Percentiles rank a stretch among this genome's conserved stretches.
phyloP scores from a whole-genome alignment of 352 stramenopile genomes.

The Pythium grandisporangium region DNA sequence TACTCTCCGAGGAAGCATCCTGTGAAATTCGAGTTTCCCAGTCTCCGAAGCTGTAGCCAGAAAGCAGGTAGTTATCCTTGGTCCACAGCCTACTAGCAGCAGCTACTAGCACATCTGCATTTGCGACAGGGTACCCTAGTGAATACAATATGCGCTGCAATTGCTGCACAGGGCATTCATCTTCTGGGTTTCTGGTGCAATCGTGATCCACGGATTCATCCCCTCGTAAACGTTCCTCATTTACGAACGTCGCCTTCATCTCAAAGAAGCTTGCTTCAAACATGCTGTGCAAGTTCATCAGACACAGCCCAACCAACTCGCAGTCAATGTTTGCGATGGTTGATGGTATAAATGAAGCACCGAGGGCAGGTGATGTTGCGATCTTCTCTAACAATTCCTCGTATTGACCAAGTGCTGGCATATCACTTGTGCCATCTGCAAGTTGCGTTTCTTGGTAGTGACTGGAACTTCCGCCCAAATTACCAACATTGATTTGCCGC shows the following conservation, averaged over 20 bases:
- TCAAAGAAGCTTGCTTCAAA: slow-evolving; percentile 23
- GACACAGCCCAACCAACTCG: slow-evolving; percentile 37
- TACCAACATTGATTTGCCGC: background rate
- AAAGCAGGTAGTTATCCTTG: slow-evolving; percentile 23
- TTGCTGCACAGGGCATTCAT: slow-evolving; percentile 4
- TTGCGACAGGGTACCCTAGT: slow-evolving; percentile 30
- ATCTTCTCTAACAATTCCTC: slow-evolving; percentile 6
- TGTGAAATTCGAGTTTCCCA: slow-evolving; percentile 18
- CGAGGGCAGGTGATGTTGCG: slow-evolving; percentile 2
- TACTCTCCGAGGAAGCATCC: no score
- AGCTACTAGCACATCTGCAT: slow-evolving; percentile 19
- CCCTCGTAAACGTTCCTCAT: background rate
- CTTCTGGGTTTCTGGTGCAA: slow-evolving; percentile 2
- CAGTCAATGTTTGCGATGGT: slow-evolving; percentile 7
- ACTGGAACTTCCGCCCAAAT: background rate
- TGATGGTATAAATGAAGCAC: slow-evolving; percentile 2
- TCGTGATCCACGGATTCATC: background rate
- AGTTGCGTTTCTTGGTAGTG: background rate
- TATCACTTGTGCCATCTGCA: no score
- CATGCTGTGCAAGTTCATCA: slow-evolving; percentile 60
- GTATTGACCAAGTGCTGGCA: no score
- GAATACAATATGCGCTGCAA: slow-evolving; percentile 25
- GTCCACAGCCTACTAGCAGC: slow-evolving; percentile 9
- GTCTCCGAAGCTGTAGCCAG: slow-evolving; percentile 26
- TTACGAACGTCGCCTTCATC: slow-evolving; percentile 16